Conservation (phyloP, 1,139 yeast genomes). For the Scheffersomyces illinoinensis region DNA sequence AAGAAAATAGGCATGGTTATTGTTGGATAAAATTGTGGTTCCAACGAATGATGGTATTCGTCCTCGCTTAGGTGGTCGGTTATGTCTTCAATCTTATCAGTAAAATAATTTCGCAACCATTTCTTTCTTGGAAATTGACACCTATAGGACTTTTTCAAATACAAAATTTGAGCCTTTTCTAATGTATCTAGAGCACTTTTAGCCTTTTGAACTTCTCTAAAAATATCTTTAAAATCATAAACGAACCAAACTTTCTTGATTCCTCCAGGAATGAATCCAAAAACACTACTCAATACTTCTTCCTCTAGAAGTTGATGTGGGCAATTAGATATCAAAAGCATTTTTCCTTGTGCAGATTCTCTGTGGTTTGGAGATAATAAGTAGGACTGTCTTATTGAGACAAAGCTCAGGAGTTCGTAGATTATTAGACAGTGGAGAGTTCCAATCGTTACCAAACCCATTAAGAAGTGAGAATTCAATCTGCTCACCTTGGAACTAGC, state of each 20-base stretch:
- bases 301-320: constrained; percentile 36
- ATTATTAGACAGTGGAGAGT: constrained; percentile 55
- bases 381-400: constrained; percentile 43
- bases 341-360: constrained; percentile 30
- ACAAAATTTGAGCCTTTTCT: constrained; percentile 34
- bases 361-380: constrained; percentile 28
- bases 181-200: constrained; percentile 34
- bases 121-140: background rate
- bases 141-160: constrained; percentile 10
- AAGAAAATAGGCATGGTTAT: constrained; percentile 21
- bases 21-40: constrained; percentile 36
- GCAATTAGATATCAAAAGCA: constrained; percentile 52
- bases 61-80: background rate
- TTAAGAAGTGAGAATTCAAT: constrained; percentile 54
- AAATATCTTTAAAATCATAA: constrained; percentile 41
- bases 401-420: constrained; percentile 50
- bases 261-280: constrained; percentile 44
- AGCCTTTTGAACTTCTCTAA: constrained; percentile 30
- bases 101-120: background rate
- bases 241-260: constrained; percentile 53
- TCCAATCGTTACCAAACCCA: constrained; percentile 50
- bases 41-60: background rate
- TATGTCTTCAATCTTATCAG: background rate
- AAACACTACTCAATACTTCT: constrained; percentile 25
- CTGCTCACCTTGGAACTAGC: constrained; percentile 45